These are phyloP conservation scores for Solanum neorickii DNA, from an alignment of 257 asterid genomes.

Conservation along the genomic window DNA sequence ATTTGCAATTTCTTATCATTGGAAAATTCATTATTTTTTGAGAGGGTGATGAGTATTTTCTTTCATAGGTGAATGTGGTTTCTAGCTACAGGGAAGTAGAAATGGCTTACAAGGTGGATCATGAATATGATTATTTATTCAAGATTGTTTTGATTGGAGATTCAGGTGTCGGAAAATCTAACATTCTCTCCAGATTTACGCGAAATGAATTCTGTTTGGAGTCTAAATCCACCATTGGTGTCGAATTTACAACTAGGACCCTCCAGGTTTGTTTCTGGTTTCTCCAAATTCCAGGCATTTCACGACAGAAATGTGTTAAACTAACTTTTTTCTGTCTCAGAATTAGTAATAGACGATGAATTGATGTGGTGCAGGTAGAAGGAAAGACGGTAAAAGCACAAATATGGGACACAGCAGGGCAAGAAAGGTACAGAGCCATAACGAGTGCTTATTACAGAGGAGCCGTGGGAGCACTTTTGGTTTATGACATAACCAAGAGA, in stretches of 20 bases:
- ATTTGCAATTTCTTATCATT: not conserved
- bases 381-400: constrained; percentile 41
- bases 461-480: constrained; percentile 40
- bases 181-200: constrained; percentile 33
- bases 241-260: constrained; percentile 40
- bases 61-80: not conserved
- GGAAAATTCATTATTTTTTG: not conserved
- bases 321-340: not conserved
- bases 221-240: constrained; percentile 43
- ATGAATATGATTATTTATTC: constrained; percentile 32
- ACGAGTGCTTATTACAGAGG: constrained; percentile 45
- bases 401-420: constrained; percentile 52
- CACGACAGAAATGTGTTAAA: not conserved
- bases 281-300: not conserved
- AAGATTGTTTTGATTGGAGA: constrained; percentile 36
- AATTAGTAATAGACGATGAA: not conserved
- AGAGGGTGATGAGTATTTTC: not conserved
- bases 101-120: constrained; percentile 38
- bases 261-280: constrained; percentile 19
- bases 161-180: constrained; percentile 39
- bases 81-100: not conserved
- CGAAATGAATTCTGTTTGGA: constrained; percentile 35
- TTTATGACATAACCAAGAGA: constrained; percentile 30
- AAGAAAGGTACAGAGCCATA: constrained; percentile 38
- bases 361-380: constrained; percentile 21